Percentiles rank a stretch among this genome's conserved stretches.
These are phyloP conservation scores for Chrysoporthe deuterocubensis DNA, from an alignment of 2,329 filamentous ascomycete genomes.

Conservation along the genomic window DNA sequence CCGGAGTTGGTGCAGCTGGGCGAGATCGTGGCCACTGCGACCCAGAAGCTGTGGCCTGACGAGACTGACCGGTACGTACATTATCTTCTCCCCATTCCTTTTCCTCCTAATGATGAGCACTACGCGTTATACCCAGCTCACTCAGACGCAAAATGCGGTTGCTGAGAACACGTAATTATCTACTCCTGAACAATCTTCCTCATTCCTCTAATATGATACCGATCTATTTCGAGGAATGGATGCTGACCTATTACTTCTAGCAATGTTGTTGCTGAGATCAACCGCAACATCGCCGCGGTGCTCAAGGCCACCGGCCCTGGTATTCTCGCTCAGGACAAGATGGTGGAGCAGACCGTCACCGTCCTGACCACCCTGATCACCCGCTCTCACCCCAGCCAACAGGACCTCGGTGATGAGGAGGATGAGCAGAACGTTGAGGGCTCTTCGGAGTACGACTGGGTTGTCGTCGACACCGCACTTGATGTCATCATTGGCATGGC, in stretches of 20 bases:
- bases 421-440: conserved; percentile 77
- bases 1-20: conserved; percentile 80
- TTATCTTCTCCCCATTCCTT: background rate
- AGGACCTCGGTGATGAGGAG: conserved; percentile 83
- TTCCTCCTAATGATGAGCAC: conserved; percentile 73
- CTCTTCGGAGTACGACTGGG: conserved; percentile 96
- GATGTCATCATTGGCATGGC: conserved; percentile 88
- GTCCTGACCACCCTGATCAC: conserved; percentile 80
- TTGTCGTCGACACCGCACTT: conserved; percentile 90
- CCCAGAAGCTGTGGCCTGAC: conserved; percentile 83
- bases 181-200: conserved; percentile 45
- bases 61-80: conserved; percentile 88
- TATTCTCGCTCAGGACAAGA: conserved; percentile 73
- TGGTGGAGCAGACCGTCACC: conserved; percentile 76
- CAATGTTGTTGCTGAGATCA: conserved; percentile 90
- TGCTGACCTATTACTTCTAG: conserved; percentile 58
- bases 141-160: conserved; percentile 90
- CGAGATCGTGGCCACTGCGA: conserved; percentile 82
- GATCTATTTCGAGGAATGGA: conserved; percentile 28
- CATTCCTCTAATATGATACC: conserved; percentile 37
- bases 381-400: conserved; percentile 89
- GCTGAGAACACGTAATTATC: conserved; percentile 81
- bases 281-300: conserved; percentile 87
- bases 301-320: conserved; percentile 90
- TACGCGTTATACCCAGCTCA: conserved; percentile 99